A percentile compares a stretch with the other conserved stretches of the same genome.
Evolutionary conservation across 805 yeast genomes (phyloP).

Genomic region (Cyberlindnera bimundalis): DNA sequence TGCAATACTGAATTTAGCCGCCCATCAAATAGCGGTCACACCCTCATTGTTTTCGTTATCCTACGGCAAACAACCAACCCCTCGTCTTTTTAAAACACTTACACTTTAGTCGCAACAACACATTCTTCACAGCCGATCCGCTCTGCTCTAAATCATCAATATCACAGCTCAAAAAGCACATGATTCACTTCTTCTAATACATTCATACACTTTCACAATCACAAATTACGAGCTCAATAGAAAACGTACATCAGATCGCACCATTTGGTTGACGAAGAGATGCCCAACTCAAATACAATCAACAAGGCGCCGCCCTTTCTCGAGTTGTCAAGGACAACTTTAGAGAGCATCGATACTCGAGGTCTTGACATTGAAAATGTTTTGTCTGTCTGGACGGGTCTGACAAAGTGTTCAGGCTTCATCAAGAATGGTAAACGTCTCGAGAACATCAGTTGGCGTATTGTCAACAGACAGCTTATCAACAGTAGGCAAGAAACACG

Average conservation of each 20-base stretch:
- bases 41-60: slow-evolving; percentile 1
- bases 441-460: slow-evolving; percentile 33
- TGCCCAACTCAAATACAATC: slow-evolving; percentile 19
- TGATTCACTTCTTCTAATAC: neutral
- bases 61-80: neutral
- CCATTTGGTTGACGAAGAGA: neutral
- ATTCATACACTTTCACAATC: neutral
- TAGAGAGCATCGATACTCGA: slow-evolving; percentile 25
- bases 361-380: slow-evolving; percentile 38
- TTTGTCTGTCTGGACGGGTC: slow-evolving; percentile 40
- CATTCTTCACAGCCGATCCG: no score
- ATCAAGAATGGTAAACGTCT: slow-evolving; percentile 29
- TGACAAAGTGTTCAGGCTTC: slow-evolving; percentile 29
- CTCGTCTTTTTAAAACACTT: neutral
- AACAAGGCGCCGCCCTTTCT: slow-evolving; percentile 30
- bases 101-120: no score
- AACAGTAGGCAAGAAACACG: slow-evolving; percentile 10
- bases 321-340: slow-evolving; percentile 27
- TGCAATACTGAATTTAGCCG: no score
- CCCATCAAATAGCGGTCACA: no score
- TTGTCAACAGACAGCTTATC: slow-evolving; percentile 29
- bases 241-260: neutral
- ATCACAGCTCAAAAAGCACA: no score
- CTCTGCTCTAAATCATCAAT: no score
- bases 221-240: no score